Evolutionary conservation across 495 filamentous ascomycete genomes (phyloP), one percentile per base, ranked within the genome.

Genomic region (Neurospora intermedia): DNA sequence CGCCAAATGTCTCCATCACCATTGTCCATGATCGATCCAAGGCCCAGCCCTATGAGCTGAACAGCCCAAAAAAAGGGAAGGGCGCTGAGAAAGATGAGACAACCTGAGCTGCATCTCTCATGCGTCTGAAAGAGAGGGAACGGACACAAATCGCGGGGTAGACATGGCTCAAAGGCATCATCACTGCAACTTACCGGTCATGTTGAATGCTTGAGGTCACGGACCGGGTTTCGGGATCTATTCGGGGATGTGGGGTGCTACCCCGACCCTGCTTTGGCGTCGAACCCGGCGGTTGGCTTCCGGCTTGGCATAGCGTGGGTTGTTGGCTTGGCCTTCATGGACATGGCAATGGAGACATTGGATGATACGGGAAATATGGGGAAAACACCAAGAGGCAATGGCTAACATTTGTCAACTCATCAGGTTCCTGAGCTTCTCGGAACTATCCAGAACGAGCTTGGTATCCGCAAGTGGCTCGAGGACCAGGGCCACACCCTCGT

Each of bases 381-480:
- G 35, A 38, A 38, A 35, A 41, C 23, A 38, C 43, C 69, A 40
- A 11, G 11, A 9, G 7, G 13, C 69, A 20, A 40, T 70, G 31
- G 43, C 70, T 72, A 66, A 72, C 72, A 46, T 20, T 20, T 66
- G 27, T 38, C 40, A 69, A 18, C 39, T 54, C 69, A 45, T 35
- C 72, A 97, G 80, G 92, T 95, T 77, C 94, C 94, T 70, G 87
- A 87, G 75, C 88, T 99, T 72, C 90, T 99, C 73, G 96, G 96
- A 78, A 97, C 95, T 59, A 97, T 92, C 71, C 94, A 99, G 87
- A 98, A 98, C 83, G 96, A 99, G 87, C 92, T 99, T 72, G 96
- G 96, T 70, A 83, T 99, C 79, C 89, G 96, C 75, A 93, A 96
- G 84, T 99, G 96, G 96, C 88, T 99, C 75, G 96, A 98, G 85